Conservation (phyloP, 441 rosid species). For the Euphorbia corollata region DNA sequence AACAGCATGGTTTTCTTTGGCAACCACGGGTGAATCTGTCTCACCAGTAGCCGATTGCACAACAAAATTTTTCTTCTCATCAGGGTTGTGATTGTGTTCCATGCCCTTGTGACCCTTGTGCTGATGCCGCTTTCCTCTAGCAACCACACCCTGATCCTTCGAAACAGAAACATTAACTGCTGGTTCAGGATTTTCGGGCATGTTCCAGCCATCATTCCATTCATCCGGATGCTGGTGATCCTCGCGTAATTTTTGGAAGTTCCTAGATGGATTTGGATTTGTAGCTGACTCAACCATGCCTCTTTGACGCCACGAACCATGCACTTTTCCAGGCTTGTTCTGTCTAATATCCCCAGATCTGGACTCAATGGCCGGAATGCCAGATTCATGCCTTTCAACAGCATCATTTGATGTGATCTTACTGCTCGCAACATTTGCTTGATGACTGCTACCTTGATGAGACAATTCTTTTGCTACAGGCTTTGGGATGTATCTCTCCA, state of each 20-base stretch:
- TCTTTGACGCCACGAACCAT: slow-evolving; percentile 70
- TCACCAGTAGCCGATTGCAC: slow-evolving; percentile 39
- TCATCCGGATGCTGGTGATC: slow-evolving; percentile 40
- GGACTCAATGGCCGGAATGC: slow-evolving; percentile 34
- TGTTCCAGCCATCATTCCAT: slow-evolving; percentile 48
- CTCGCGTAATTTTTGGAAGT: slow-evolving; percentile 34
- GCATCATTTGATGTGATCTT: slow-evolving; percentile 31
- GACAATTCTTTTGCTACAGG: slow-evolving; percentile 87
- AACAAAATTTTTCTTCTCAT: slow-evolving; percentile 42
- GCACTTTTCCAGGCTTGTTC: slow-evolving; percentile 53
- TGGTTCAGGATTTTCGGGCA: slow-evolving; percentile 41
- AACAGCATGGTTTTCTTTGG: slow-evolving; percentile 45
- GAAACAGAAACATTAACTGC: slow-evolving; percentile 27
- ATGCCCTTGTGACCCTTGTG: slow-evolving; percentile 45
- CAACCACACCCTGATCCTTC: slow-evolving; percentile 47
- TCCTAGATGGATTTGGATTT: slow-evolving; percentile 22
- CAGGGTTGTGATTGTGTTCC: slow-evolving; percentile 42
- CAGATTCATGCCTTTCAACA: slow-evolving; percentile 32
- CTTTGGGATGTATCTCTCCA: slow-evolving; percentile 87
- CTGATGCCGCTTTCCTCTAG: slow-evolving; percentile 53
- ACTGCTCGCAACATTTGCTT: slow-evolving; percentile 23
- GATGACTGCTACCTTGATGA: slow-evolving; percentile 53
- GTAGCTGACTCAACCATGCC: slow-evolving; percentile 37
- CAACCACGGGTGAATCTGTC: slow-evolving; percentile 33
- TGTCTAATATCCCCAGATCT: slow-evolving; percentile 51